These are phyloP conservation scores for Trichophyton mentagrophytes DNA, from an alignment of 2,329 filamentous ascomycete species.

Conservation along the genomic window DNA sequence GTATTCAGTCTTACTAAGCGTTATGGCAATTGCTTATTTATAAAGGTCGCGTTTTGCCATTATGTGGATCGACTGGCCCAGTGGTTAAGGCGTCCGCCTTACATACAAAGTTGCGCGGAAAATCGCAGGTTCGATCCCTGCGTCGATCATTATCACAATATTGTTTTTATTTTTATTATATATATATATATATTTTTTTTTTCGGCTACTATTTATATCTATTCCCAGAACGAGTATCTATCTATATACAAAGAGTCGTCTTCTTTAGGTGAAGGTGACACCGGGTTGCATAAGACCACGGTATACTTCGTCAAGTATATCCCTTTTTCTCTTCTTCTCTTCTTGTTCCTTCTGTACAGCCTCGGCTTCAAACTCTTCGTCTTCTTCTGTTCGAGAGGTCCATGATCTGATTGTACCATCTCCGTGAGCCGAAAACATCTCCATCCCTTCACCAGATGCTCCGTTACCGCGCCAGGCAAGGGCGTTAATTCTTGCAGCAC, in stretches of 20 bases:
- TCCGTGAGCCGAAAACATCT: constrained; percentile 69
- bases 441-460: constrained; percentile 43
- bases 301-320: constrained; percentile 69
- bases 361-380: constrained; percentile 33
- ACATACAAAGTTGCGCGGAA: constrained; percentile 27
- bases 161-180: not conserved
- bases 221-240: too few relatives aligned
- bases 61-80: constrained; percentile 27
- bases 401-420: constrained; percentile 76
- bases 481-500: constrained; percentile 54
- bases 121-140: constrained; percentile 38
- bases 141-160: constrained; percentile 22
- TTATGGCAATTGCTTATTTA: too few relatives aligned
- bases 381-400: constrained; percentile 48
- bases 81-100: constrained; percentile 33
- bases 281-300: constrained; percentile 59
- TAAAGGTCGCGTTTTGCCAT: not conserved
- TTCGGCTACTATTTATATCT: not conserved
- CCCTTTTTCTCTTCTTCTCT: constrained; percentile 54
- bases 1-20: too few relatives aligned
- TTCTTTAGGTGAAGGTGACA: constrained; percentile 45
- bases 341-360: constrained; percentile 39
- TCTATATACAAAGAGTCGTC: not conserved
- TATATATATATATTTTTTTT: not conserved
- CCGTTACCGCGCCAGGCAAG: constrained; percentile 62